Evolutionary conservation across 2,329 filamentous ascomycete genomes (phyloP).

Genomic region (Ceratocystis huliohia): DNA sequence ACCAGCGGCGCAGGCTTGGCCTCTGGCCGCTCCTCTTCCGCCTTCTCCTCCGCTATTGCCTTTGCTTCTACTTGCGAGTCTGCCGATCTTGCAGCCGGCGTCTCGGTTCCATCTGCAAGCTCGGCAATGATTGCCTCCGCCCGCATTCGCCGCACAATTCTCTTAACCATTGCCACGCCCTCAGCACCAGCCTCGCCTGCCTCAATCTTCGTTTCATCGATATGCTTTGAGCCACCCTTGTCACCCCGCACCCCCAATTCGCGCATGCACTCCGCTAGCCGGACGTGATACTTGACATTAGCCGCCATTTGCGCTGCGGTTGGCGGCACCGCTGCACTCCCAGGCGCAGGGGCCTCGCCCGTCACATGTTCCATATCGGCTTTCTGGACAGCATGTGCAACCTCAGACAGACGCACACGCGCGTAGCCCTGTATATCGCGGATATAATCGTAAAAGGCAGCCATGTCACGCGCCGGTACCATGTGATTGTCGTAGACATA

Average conservation of each 20-base stretch:
- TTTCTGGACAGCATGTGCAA: slow-evolving; percentile 49
- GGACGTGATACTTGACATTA: slow-evolving; percentile 39
- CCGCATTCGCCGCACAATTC: slow-evolving; percentile 50
- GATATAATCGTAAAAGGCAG: slow-evolving; percentile 64
- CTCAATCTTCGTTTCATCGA: slow-evolving; percentile 41
- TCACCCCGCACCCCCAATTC: slow-evolving; percentile 31
- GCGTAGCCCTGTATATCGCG: slow-evolving; percentile 63
- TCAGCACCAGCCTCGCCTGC: slow-evolving; percentile 28
- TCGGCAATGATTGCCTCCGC: slow-evolving; percentile 46
- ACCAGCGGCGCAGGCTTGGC: slow-evolving; percentile 8
- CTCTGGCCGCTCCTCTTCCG: slow-evolving; percentile 21
- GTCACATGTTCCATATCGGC: slow-evolving; percentile 42
- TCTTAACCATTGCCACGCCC: slow-evolving; percentile 35
- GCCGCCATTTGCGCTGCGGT: slow-evolving; percentile 21
- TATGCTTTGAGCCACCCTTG: slow-evolving; percentile 30
- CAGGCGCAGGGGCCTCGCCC: slow-evolving; percentile 28
- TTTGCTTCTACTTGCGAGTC: slow-evolving; percentile 12
- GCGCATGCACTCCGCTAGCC: slow-evolving; percentile 43
- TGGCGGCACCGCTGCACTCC: slow-evolving; percentile 8
- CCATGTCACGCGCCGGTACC: slow-evolving; percentile 57
- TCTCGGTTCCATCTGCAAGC: slow-evolving; percentile 28
- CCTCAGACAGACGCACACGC: slow-evolving; percentile 53
- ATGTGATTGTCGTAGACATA: slow-evolving; percentile 61
- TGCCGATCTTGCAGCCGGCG: slow-evolving; percentile 8
- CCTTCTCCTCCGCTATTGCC: slow-evolving; percentile 5